Conservation (phyloP, 768 basidiomycete genomes). For the Suillus placidus region DNA sequence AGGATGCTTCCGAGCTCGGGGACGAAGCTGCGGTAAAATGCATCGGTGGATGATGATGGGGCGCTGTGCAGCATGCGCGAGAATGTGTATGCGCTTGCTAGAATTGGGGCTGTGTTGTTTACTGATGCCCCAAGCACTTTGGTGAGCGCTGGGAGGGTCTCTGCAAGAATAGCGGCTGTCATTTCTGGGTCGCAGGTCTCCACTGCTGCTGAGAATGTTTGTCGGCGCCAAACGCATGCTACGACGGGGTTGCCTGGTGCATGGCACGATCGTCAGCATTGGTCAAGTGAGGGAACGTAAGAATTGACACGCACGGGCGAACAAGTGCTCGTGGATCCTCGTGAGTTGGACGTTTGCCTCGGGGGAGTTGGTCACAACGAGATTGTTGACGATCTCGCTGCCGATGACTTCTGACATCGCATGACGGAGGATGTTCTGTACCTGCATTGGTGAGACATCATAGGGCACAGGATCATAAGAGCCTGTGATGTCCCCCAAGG, state of each 20-base stretch:
- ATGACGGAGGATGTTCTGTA: constrained; percentile 80
- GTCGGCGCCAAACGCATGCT: constrained; percentile 88
- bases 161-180: constrained; percentile 64
- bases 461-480: constrained; percentile 47
- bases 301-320: constrained; percentile 58
- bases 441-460: constrained; percentile 64
- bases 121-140: constrained; percentile 47
- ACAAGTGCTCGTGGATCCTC: constrained; percentile 86
- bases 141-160: constrained; percentile 71
- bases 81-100: constrained; percentile 77
- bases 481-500: constrained; percentile 59
- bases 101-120: constrained; percentile 54
- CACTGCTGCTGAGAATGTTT: constrained; percentile 87
- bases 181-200: constrained; percentile 75
- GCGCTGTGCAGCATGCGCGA: constrained; percentile 86
- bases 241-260: constrained; percentile 78
- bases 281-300: neutral
- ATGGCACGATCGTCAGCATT: constrained; percentile 5
- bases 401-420: constrained; percentile 74
- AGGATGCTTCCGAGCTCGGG: constrained; percentile 78
- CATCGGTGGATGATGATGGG: constrained; percentile 54
- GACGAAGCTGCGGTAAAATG: constrained; percentile 86
- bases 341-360: constrained; percentile 86
- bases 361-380: constrained; percentile 82
- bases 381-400: constrained; percentile 80